Percentiles rank a stretch among this genome's conserved stretches.
Evolutionary conservation across 306 rosid species (phyloP).

Genomic region (Delonix regia): DNA sequence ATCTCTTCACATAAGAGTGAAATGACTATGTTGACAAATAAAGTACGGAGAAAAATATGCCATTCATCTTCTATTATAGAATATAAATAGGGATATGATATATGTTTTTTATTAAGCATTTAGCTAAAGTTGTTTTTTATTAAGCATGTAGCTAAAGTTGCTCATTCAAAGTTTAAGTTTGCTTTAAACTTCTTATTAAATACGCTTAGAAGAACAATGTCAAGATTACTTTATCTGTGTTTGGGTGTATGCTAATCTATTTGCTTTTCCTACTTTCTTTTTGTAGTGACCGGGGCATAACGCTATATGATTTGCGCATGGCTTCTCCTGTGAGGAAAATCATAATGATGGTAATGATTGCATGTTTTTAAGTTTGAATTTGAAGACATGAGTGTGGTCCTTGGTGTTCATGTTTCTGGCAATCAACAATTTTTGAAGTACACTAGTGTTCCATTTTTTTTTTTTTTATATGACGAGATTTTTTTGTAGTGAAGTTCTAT

Average conservation of each 20-base stretch:
- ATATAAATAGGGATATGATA: background rate
- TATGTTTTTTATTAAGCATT: background rate
- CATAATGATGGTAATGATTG: conserved; percentile 73
- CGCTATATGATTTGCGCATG: conserved; percentile 82
- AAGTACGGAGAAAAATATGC: background rate
- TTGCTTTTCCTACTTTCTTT: conserved; percentile 31
- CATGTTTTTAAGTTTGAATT: conserved; percentile 20
- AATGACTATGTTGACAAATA: background rate
- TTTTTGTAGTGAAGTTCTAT: background rate
- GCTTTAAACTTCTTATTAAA: background rate
- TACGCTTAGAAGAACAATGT: background rate
- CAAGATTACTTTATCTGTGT: background rate
- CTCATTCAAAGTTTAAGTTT: background rate
- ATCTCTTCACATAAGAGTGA: background rate
- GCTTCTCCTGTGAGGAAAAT: conserved; percentile 63
- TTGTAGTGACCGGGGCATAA: conserved; percentile 85
- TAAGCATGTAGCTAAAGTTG: background rate
- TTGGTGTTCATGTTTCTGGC: conserved; percentile 24
- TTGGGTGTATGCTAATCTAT: background rate
- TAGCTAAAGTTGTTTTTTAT: background rate
- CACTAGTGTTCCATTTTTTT: background rate
- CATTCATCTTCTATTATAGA: background rate
- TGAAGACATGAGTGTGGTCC: background rate
- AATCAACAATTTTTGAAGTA: background rate
- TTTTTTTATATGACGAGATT: background rate